These are phyloP conservation scores for Daldinia vernicosa DNA, from an alignment of 495 filamentous ascomycete genomes.

Conservation along the genomic window DNA sequence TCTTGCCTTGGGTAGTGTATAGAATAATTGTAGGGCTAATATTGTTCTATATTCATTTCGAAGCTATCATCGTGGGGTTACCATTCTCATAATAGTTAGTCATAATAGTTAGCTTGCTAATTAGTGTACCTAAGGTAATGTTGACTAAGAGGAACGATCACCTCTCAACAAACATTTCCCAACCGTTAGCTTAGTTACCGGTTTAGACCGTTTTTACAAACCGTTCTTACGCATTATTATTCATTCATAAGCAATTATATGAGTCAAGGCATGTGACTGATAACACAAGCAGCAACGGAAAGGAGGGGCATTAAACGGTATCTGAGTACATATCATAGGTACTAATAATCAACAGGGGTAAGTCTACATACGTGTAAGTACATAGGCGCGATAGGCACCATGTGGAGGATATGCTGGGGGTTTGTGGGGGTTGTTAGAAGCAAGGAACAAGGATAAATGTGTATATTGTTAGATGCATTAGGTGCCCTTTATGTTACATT, in stretches of 20 bases:
- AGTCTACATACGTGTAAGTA: slow-evolving; percentile 30
- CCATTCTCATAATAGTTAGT: neutral
- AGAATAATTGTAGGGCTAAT: neutral
- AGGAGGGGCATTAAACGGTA: slow-evolving; percentile 35
- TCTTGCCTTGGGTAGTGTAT: neutral
- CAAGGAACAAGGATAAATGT: slow-evolving; percentile 25
- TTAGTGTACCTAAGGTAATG: too few species aligned
- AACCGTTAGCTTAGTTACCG: neutral
- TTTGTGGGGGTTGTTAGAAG: slow-evolving; percentile 15
- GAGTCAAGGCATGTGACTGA: slow-evolving; percentile 8
- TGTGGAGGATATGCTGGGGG: slow-evolving; percentile 21
- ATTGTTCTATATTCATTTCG: neutral
- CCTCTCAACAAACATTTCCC: neutral
- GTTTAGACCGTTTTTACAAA: neutral
- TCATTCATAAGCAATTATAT: neutral
- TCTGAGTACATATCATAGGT: slow-evolving; percentile 14
- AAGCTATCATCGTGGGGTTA: slow-evolving; percentile 2
- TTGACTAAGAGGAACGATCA: neutral
- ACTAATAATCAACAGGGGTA: slow-evolving; percentile 33
- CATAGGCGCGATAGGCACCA: slow-evolving; percentile 42
- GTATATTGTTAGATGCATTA: neutral
- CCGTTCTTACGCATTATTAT: neutral
- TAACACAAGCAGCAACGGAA: slow-evolving; percentile 21
- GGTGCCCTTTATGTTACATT: slow-evolving; percentile 16
- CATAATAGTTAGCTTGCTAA: neutral